Conservation (phyloP, 305 asterid genomes). For the Ilex paraguariensis region DNA sequence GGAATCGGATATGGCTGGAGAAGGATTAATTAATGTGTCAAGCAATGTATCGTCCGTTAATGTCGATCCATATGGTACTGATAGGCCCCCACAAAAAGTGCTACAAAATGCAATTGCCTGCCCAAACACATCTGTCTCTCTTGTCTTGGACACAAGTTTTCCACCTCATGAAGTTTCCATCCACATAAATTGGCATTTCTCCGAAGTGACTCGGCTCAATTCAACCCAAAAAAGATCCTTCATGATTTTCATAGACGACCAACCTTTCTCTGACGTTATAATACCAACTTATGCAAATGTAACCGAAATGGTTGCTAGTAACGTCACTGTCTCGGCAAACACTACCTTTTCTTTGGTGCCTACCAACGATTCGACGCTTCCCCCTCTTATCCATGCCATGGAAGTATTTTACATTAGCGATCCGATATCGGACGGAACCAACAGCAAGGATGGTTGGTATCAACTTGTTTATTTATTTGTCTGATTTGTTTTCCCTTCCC, state of each 20-base stretch:
- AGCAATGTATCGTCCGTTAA: conserved; percentile 6
- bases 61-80: neutral
- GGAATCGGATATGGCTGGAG: conserved; percentile 20
- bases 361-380: conserved; percentile 40
- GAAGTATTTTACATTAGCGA: conserved; percentile 44
- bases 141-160: conserved; percentile 19
- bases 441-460: conserved; percentile 37
- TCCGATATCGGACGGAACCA: conserved; percentile 35
- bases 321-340: conserved; percentile 18
- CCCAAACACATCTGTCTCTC: neutral
- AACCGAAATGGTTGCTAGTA: neutral
- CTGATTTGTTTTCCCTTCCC: too few relatives aligned
- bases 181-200: conserved; percentile 46
- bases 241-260: conserved; percentile 11
- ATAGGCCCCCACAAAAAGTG: conserved; percentile 30
- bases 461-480: too few relatives aligned
- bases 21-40: conserved; percentile 13
- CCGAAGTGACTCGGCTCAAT: conserved; percentile 39
- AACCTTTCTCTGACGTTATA: conserved; percentile 9
- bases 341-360: conserved; percentile 34
- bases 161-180: conserved; percentile 21
- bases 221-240: conserved; percentile 43
- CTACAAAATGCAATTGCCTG: conserved; percentile 35
- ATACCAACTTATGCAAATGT: conserved; percentile 44
- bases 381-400: conserved; percentile 67